phyloP scores from a whole-genome alignment of 345 rosid species.

The Arabidopsis thaliana region DNA sequence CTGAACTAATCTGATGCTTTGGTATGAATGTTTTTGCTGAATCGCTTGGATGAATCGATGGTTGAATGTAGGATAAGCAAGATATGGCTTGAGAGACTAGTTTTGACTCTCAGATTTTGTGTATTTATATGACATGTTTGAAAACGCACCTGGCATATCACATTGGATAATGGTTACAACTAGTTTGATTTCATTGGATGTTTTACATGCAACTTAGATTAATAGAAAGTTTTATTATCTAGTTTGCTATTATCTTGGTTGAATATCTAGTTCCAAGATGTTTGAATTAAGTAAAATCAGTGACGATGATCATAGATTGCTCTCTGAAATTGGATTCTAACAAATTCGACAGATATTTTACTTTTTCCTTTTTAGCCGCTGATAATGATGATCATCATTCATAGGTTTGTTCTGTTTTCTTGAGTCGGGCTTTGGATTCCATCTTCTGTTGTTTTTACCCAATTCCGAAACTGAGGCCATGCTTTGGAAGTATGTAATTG shows the following conservation, averaged over 20 bases:
- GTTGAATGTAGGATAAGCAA: neutral
- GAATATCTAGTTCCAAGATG: neutral
- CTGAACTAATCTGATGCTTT: neutral
- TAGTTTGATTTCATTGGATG: neutral
- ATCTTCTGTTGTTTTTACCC: neutral
- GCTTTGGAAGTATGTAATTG: neutral
- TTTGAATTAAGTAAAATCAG: neutral
- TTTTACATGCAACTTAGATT: neutral
- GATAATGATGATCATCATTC: no score
- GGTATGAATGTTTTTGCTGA: neutral
- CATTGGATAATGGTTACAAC: neutral
- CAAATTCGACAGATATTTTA: neutral
- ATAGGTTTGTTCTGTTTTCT: neutral
- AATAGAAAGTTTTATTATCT: neutral
- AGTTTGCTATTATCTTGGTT: neutral
- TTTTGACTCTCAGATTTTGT: neutral
- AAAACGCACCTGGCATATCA: neutral
- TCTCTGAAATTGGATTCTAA: neutral
- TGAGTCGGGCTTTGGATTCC: conserved; percentile 4
- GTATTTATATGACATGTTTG: neutral
- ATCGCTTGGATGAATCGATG: neutral
- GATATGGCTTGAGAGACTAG: neutral
- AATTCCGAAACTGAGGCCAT: no score
- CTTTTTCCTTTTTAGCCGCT: neutral
- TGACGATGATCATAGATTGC: conserved; percentile 2